phyloP scores from a whole-genome alignment of 345 rosid species.

The Salix brachista region DNA sequence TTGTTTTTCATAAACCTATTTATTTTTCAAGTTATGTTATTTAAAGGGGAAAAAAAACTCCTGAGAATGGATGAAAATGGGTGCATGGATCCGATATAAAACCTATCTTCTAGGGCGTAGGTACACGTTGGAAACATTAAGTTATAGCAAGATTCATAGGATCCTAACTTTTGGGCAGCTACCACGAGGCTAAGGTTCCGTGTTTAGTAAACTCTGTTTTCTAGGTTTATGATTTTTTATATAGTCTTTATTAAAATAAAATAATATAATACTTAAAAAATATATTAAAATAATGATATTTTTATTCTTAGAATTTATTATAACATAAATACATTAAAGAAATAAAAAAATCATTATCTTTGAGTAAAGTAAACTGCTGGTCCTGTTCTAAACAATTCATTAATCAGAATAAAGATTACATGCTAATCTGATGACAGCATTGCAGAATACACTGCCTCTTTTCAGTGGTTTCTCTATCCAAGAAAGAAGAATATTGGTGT shows the following conservation, averaged over 20 bases:
- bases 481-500: constrained; percentile 34
- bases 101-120: not conserved
- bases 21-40: too few relatives aligned
- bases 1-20: too few relatives aligned
- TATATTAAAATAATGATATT: too few relatives aligned
- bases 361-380: too few relatives aligned
- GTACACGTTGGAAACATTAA: not conserved
- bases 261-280: too few relatives aligned
- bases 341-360: not conserved
- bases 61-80: not conserved
- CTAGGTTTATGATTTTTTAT: too few relatives aligned
- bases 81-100: not conserved
- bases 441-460: constrained; percentile 14
- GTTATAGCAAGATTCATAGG: constrained; percentile 25
- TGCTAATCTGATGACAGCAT: constrained; percentile 9
- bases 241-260: too few relatives aligned
- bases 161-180: constrained; percentile 36
- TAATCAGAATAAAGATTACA: constrained; percentile 17
- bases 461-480: constrained; percentile 28
- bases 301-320: too few relatives aligned
- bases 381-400: not conserved
- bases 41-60: too few relatives aligned
- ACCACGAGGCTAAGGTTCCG: constrained; percentile 19
- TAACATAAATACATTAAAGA: too few relatives aligned
- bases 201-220: not conserved